These are phyloP conservation scores for Aspergillus biplanus DNA, from an alignment of 495 filamentous ascomycete genomes.

Conservation along the genomic window DNA sequence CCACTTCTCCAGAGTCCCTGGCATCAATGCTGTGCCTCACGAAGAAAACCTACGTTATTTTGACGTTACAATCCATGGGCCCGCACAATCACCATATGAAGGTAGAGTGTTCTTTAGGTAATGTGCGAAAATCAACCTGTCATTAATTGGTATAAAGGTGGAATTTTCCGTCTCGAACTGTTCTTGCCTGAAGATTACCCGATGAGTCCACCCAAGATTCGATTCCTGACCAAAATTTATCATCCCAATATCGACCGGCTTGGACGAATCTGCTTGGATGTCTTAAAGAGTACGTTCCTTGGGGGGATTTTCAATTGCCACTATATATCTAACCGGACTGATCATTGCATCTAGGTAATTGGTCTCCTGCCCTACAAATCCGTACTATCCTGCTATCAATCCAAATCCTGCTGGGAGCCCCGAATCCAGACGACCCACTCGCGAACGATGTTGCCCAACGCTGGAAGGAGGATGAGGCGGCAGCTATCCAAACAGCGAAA, in stretches of 20 bases:
- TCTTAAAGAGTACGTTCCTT: conserved; percentile 81
- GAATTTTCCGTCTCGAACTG: conserved; percentile 95
- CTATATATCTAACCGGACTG: conserved; percentile 9
- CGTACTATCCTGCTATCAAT: conserved; percentile 97
- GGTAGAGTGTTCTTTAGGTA: conserved; percentile 46
- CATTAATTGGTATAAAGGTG: conserved; percentile 59
- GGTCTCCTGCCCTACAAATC: conserved; percentile 98
- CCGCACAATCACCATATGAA: conserved; percentile 91
- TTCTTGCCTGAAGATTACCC: conserved; percentile 99
- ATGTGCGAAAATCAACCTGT: neutral
- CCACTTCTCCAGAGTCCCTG: conserved; percentile 70
- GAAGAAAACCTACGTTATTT: conserved; percentile 98
- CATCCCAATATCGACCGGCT: conserved; percentile 99
- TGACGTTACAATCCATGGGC: conserved; percentile 95
- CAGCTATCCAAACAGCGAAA: conserved; percentile 84
- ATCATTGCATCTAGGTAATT: conserved; percentile 72
- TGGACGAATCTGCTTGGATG: conserved; percentile 95
- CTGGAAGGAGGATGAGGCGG: conserved; percentile 94
- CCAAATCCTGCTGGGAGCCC: conserved; percentile 92
- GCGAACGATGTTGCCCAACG: conserved; percentile 97
- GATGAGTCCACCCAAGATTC: conserved; percentile 98
- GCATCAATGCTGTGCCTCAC: conserved; percentile 96
- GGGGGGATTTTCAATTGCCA: neutral
- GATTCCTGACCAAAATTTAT: conserved; percentile 98
- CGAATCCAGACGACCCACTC: conserved; percentile 95